Base-by-base conservation (phyloP, 2,329 filamentous ascomycete genomes). In the Hawksworthiomyces lignivorus region DNA sequence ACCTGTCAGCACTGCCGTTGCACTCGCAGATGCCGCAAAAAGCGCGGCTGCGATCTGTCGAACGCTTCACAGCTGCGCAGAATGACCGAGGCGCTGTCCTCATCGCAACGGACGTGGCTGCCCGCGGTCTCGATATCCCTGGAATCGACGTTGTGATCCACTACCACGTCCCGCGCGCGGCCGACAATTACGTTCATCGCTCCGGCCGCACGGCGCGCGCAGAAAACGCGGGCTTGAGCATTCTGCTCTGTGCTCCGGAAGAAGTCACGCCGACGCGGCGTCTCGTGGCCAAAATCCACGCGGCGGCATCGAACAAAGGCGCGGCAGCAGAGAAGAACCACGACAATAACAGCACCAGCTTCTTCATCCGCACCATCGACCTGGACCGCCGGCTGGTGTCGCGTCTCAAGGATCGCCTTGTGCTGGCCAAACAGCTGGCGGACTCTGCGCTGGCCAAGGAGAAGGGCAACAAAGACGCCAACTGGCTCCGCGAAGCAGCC, bases 1-100 rank as follows among this genome's bases (percentile, higher is more conserved):
- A 82, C 48, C 71, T 96, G 8, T 80, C 82, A 3, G 84, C 82
- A 1, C 69, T 87, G 10, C 80, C 85, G 0, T 69, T 98, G 1
- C 92, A 98, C 62, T 96, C 88, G 0, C 84, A 88, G 50, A 97
- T 98, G 92, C 74, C 81, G 1, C 92, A 98, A 63, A 97, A 97
- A 62, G 89, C 92, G 4, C 87, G 92, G 33, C 72, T 96, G n/a
- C 81, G 90, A 29, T 90, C 87, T 2, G 76, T 98, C 3, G 92
- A 98, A 58, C 83, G 85, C 30, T 97, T 98, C 64, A 82, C 84
- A 1, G 75, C 75, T 3, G 68, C 78, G 1, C 69, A 75, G 35
- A 64, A 69, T 22, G 62, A 70, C 61, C 54, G 62, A 14, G 56
- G 64, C 1, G 75, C 81, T 2, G 84, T 97, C 34, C 76, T 97